Percentiles rank a stretch among this genome's conserved stretches.
phyloP scores from a whole-genome alignment of 305 asterid species.

The Stenogyne calaminthoides region DNA sequence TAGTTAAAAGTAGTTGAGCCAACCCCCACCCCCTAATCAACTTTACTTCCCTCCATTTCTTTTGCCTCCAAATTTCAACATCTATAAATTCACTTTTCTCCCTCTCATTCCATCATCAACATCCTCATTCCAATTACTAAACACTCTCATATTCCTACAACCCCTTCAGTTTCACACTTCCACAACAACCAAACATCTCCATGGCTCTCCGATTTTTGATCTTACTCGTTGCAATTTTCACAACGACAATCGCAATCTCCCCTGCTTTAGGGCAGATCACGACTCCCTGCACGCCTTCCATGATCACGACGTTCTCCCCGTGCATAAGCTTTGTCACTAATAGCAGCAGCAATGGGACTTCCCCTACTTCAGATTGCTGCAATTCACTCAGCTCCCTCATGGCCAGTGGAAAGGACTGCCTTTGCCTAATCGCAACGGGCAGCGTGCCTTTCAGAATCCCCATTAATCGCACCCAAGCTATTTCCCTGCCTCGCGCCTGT shows the following conservation, averaged over 20 bases:
- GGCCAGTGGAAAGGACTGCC: conserved; percentile 64
- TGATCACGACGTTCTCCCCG: conserved; percentile 59
- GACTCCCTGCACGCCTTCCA: conserved; percentile 56
- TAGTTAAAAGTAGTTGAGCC: conserved; percentile 76
- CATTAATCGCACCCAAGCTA: conserved; percentile 53
- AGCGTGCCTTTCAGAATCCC: conserved; percentile 64
- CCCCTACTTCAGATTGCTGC: conserved; percentile 70
- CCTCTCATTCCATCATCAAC: conserved; percentile 22
- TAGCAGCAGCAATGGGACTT: conserved; percentile 43
- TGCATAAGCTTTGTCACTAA: conserved; percentile 51
- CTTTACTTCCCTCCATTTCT: conserved; percentile 11
- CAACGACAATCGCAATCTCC: conserved; percentile 18
- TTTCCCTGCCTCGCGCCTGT: conserved; percentile 80
- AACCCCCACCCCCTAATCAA: conserved; percentile 30
- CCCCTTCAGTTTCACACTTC: not conserved
- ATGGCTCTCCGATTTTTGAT: conserved; percentile 40
- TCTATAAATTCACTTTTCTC: conserved; percentile 46
- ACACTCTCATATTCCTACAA: not conserved
- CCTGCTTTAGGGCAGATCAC: conserved; percentile 48
- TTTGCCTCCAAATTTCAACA: conserved; percentile 22
- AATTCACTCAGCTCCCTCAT: conserved; percentile 59
- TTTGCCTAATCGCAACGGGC: conserved; percentile 68
- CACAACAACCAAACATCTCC: conserved; percentile 7
- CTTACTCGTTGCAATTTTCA: conserved; percentile 29
- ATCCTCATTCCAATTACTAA: conserved; percentile 12